Evolutionary conservation across 2,329 filamentous ascomycete genomes (phyloP).

Genomic region (Colletotrichum sp.): DNA sequence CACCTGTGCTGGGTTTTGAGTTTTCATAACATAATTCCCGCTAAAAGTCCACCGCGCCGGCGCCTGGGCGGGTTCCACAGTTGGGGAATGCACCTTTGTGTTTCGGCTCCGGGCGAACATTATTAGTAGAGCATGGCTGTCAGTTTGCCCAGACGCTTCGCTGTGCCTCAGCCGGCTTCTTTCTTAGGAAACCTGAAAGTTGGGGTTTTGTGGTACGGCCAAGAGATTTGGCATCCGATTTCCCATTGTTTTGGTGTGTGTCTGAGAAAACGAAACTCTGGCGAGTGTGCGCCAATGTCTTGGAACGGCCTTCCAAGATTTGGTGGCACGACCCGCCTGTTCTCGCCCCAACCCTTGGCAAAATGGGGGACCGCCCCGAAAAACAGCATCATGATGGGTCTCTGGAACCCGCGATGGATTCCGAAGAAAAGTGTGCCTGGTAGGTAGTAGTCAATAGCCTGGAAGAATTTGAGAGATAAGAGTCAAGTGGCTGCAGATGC

Average conservation of each 20-base stretch:
- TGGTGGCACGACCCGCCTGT: background rate
- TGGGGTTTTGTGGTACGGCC: background rate
- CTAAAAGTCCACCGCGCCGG: background rate
- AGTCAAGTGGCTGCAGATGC: background rate
- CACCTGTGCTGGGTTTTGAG: background rate
- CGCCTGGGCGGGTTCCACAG: constrained; percentile 12
- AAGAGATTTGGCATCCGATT: background rate
- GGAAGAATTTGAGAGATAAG: background rate
- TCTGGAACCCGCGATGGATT: background rate
- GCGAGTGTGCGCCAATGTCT: background rate
- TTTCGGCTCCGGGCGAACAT: background rate
- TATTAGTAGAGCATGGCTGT: background rate
- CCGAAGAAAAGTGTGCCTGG: background rate
- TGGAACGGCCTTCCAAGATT: background rate
- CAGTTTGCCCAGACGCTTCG: background rate
- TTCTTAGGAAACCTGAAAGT: background rate
- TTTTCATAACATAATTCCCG: constrained; percentile 23
- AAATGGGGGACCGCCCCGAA: background rate
- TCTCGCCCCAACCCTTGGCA: background rate
- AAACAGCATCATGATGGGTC: background rate
- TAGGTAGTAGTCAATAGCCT: background rate
- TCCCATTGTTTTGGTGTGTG: background rate
- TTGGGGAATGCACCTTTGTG: background rate
- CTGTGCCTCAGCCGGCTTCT: background rate
- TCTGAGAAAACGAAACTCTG: background rate